Percentiles rank a stretch among this genome's conserved stretches.
Conservation (phyloP, 345 rosid genomes). For the Eutrema heterophyllum region DNA sequence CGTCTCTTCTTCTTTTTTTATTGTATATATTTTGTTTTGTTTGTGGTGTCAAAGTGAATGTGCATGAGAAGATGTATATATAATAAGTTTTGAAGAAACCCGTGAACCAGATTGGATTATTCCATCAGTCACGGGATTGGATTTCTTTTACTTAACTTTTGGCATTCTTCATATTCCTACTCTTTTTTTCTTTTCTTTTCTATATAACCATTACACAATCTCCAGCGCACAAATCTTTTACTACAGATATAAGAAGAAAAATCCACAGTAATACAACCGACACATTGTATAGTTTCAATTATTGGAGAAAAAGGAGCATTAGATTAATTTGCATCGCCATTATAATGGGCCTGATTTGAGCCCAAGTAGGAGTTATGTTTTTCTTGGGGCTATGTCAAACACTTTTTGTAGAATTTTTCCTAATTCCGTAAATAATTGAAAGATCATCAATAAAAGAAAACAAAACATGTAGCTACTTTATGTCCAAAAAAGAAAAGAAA, state of each 20-base stretch:
- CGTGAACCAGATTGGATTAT: constrained; percentile 5
- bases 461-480: no score
- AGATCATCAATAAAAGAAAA: neutral
- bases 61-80: neutral
- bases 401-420: neutral
- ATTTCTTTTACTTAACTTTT: neutral
- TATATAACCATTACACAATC: neutral
- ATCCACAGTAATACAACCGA: neutral
- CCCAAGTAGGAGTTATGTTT: neutral
- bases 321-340: no score
- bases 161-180: neutral
- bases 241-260: neutral
- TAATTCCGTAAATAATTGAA: neutral
- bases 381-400: neutral
- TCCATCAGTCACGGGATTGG: constrained; percentile 14
- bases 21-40: neutral
- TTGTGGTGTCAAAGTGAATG: constrained; percentile 11
- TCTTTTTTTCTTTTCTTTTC: neutral
- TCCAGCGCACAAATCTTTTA: neutral
- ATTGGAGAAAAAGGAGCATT: neutral
- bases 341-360: neutral
- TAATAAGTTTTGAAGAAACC: neutral
- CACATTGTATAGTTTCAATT: neutral
- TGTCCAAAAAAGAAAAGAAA: neutral
- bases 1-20: neutral